Evolutionary conservation across 2,329 filamentous ascomycete genomes (phyloP), one percentile per base, ranked within the genome.

Genomic region (Aureobasidium namibiae): DNA sequence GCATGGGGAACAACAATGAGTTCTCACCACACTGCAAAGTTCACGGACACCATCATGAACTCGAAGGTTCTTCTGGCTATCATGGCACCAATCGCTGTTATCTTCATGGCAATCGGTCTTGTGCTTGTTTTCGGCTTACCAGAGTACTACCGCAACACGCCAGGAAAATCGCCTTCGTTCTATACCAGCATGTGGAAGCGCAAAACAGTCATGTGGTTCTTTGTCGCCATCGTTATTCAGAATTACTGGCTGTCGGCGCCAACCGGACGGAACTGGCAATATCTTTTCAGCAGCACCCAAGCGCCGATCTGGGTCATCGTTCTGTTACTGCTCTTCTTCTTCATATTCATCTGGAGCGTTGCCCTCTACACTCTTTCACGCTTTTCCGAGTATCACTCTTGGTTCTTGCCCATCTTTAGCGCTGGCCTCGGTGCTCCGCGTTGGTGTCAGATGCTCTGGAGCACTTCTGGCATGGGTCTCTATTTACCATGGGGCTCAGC

Each of bases 391-490:
- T 77, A 77, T 16, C 84, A 87, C 69, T 81, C 78, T 52, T 87
- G 85, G 85, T 80, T 87, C 63, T 72, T 88, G 6, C 84, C 84
- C 10, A 80, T 88, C 59, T 86, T 87, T 63, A 84, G 84, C 45
- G 82, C 87, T 62, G 84, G 84, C 14, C 79, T 88, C 14, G 82
- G 81, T 46, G 83, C 84, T 3, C 85, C 85, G 1, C 76, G 84
- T 60, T 88, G 84, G 84, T 80, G 80, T 9, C 85, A 88, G 68
- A 86, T 86, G 68, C 82, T 85, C 68, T 87, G 85, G 85, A 81
- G 79, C 13, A 81, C 79, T 4, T 82, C 78, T 5, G 79, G 79
- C 9, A 79, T 85, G 62, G 85, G 83, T 2, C 73, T 78, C 23
- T 86, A 81, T 66, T 87, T 2, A 84, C 85, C 3, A 86, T 84